Evolutionary conservation across 129 eudicot species (phyloP), one percentile per base, ranked within the genome.

Genomic region (Kitagawia praeruptora): DNA sequence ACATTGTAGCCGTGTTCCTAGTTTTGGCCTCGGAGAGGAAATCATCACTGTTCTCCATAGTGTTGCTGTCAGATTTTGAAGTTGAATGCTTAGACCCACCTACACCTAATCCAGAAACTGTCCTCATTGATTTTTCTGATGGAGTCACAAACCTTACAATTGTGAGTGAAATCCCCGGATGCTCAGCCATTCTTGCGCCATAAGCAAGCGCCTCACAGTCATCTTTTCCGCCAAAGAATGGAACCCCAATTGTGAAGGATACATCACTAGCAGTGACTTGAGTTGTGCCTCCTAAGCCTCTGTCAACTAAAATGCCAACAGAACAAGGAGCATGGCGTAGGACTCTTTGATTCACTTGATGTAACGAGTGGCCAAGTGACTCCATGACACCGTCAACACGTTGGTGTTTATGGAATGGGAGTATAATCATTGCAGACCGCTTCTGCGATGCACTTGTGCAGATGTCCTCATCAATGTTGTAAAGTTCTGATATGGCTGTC

Each of bases 181-280:
- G 90, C 84, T 87, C 85, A 37, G 87, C 85, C 90, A 87, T 84
- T 14, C 79, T 81, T 5, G 78, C 73, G 0, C 79, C 90, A 56
- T 83, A 87, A 2, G 87, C 82, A 3, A 87, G 87, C 6, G 90
- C 90, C 72, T 87, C 90, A 8, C 83, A 54, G 49, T 87, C 90
- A 81, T 87, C 90, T 6, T 16, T 75, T 1, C 90, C 87, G 0
- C 90, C 87, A 14, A 87, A 87, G 76, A 81, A 87, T 23, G 79
- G 72, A 4, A 77, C 82, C 44, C 47, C 77, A 47, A 83, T 38
- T 4, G 58, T 71, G 66, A 76, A 86, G 75, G 80, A 79, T 1
- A 82, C 75, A 7, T 83, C 82, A 45, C 89, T 78, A 3, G 85
- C 81, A 0, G 86, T 54, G 18, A 83, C 81, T 25, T 86, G 83